Base-by-base conservation (phyloP, 129 eudicot species). In the Gnaphalium uliginosum region DNA sequence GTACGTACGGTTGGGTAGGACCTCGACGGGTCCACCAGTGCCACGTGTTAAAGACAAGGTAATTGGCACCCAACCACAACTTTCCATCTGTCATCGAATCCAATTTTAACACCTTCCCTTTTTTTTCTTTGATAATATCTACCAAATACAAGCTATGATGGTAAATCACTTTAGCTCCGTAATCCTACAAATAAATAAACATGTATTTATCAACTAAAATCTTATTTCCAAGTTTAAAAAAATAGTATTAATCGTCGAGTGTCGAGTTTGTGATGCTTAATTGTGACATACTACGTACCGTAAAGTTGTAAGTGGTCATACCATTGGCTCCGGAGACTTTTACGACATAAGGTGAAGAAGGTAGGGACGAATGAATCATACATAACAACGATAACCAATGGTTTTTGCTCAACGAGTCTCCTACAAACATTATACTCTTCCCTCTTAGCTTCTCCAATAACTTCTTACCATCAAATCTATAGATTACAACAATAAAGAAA, bases 21-120 rank as follows among this genome's bases (percentile, higher is more conserved):
- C 90, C 92, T 4, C 63, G 76, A 68, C 87, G 92, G 8, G 51
- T 51, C 97, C 97, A 92, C 97, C 97, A 92, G 53, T 89, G 96
- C 92, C 92, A 92, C n/a, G 97, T 76, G 87, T 92, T 92, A 79
- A 92, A 92, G 30, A 92, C 79, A 5, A 92, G 80, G 72, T 84
- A 63, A 68, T 92, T 92, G 39, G 71, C 75, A 7, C 73, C 87
- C 76, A 25, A 83, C 97, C 97, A 92, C 21, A 69, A 77, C 15
- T 69, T 68, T 65, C 86, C 97, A 59, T 67, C 71, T 54, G 66
- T 61, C 57, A 91, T 85, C 2, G 87, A 88, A 69, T 91, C 85
- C 43, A 91, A 76, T 61, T 88, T 83, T 59, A 91, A 78, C 25
- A 91, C 84, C 62, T 86, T 76, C 13, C 92, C 96, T 1, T 5